Conservation (phyloP, 116 monocot genomes). For the Papilionanthe hybrid region DNA sequence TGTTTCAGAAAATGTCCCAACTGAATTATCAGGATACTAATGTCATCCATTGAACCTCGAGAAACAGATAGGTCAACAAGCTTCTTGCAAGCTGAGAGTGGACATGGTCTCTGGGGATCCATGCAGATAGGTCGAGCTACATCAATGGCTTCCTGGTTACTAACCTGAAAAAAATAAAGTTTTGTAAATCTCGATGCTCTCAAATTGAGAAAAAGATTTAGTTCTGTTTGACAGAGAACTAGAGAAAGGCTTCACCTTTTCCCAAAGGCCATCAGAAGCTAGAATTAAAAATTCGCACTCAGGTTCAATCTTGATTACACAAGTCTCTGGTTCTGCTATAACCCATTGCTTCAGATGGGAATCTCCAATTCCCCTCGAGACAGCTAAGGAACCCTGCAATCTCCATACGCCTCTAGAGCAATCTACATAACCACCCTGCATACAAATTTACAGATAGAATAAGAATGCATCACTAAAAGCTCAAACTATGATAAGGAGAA, state of each 20-base stretch:
- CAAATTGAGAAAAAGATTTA: not conserved
- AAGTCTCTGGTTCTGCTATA: constrained; percentile 75
- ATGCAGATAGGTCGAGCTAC: constrained; percentile 29
- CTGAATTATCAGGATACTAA: constrained; percentile 50
- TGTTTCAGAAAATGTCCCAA: constrained; percentile 27
- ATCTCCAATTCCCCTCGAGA: constrained; percentile 89
- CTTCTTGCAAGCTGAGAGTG: constrained; percentile 39
- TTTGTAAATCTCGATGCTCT: not conserved
- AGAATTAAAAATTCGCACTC: constrained; percentile 86
- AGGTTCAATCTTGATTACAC: constrained; percentile 37
- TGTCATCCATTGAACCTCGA: constrained; percentile 48
- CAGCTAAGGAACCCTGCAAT: constrained; percentile 78
- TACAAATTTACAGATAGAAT: not conserved
- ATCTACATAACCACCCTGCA: constrained; percentile 85
- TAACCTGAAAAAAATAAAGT: constrained; percentile 17
- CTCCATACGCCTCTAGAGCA: constrained; percentile 63
- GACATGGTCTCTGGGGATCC: constrained; percentile 8
- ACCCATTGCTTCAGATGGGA: constrained; percentile 83
- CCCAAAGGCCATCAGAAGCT: constrained; percentile 96
- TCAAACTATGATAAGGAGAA: not conserved
- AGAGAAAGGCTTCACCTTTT: constrained; percentile 38
- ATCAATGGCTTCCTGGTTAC: constrained; percentile 57
- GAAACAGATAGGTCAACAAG: constrained; percentile 35
- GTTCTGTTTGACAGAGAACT: not conserved
- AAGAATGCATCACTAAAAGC: not conserved